A percentile compares a stretch with the other conserved stretches of the same genome.
Conservation (phyloP, 1,139 yeast genomes). For the Debaryomyces subglobosus region DNA sequence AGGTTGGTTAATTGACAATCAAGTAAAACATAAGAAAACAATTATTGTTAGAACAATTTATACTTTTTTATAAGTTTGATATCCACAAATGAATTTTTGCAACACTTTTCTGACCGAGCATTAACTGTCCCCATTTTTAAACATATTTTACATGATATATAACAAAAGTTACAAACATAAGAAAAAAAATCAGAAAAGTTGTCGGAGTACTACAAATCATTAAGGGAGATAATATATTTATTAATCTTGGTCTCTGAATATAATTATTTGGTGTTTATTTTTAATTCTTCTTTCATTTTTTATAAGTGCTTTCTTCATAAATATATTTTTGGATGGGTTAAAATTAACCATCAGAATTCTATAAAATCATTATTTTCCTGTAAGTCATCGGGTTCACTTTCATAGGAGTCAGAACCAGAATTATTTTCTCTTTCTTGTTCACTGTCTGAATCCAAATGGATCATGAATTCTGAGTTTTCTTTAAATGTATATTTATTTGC, state of each 20-base stretch:
- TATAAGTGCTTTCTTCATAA: background rate
- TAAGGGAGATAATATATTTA: background rate
- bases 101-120: constrained; percentile 6
- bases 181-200: background rate
- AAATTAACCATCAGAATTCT: constrained; percentile 11
- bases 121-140: background rate
- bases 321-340: constrained; percentile 2
- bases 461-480: constrained; percentile 25
- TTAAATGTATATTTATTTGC: background rate
- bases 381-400: constrained; percentile 23
- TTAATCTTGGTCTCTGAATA: background rate
- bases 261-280: background rate
- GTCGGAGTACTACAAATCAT: background rate
- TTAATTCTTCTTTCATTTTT: background rate
- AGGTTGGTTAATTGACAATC: background rate
- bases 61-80: constrained; percentile 2
- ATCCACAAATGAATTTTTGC: constrained; percentile 9
- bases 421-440: constrained; percentile 18
- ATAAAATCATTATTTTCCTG: constrained; percentile 33
- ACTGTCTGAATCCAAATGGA: constrained; percentile 25
- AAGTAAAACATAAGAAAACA: background rate
- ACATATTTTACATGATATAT: background rate
- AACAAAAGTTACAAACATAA: background rate
- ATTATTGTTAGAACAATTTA: background rate
- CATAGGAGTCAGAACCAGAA: constrained; percentile 17